A percentile compares a stretch with the other conserved stretches of the same genome.
Evolutionary conservation across 78 protist species (phyloP).

Genomic region (Dictyostelium citrinum): DNA sequence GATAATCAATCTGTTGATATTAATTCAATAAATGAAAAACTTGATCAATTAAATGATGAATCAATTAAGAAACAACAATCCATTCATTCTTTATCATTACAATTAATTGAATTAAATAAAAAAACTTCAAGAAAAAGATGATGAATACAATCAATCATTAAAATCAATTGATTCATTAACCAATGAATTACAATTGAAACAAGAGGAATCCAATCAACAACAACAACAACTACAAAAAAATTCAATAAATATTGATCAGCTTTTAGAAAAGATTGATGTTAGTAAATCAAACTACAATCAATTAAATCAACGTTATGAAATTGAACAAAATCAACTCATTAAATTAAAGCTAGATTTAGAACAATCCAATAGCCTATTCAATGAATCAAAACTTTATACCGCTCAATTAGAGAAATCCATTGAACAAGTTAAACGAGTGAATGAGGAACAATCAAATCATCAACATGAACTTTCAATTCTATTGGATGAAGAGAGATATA

Average conservation of each 20-base stretch:
- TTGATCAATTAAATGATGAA: neutral
- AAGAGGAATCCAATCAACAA: neutral
- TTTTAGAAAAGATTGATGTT: neutral
- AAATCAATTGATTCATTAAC: neutral
- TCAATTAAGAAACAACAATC: neutral
- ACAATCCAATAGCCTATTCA: neutral
- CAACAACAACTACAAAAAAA: neutral
- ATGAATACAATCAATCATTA: neutral
- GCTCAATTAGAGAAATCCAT: neutral
- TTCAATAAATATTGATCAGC: neutral
- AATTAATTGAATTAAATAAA: neutral
- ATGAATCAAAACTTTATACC: neutral
- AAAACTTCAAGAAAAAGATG: neutral
- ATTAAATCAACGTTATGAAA: neutral
- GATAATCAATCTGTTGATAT: neutral
- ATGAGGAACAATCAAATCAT: neutral
- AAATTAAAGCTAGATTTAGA: neutral
- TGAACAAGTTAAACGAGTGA: neutral
- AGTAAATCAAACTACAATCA: neutral
- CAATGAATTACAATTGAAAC: neutral
- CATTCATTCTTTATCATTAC: neutral
- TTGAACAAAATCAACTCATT: neutral
- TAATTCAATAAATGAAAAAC: neutral
- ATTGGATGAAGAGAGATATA: constrained; percentile 11
- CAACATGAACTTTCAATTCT: neutral